Conservation (phyloP, 306 rosid species). For the Prunus fruticosa region DNA sequence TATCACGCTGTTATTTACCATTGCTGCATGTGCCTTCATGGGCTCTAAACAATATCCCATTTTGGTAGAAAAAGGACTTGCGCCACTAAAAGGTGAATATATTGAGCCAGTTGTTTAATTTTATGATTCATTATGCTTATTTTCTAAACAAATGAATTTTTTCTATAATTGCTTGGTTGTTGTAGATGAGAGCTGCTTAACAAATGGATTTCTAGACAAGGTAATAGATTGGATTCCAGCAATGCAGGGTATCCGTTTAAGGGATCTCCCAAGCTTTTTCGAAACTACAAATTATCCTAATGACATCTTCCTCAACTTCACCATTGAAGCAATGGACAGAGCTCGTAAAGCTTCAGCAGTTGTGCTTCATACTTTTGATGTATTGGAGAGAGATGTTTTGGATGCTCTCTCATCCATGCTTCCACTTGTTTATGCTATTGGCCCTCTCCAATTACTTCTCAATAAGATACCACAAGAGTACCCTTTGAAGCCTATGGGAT, state of each 20-base stretch:
- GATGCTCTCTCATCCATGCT: slow-evolving; percentile 11
- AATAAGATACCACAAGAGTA: slow-evolving; percentile 6
- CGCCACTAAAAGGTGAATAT: slow-evolving; percentile 5
- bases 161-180: not conserved
- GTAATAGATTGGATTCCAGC: slow-evolving; percentile 6
- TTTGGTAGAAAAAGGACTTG: slow-evolving; percentile 10
- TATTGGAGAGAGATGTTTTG: slow-evolving; percentile 9
- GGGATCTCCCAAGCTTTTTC: not conserved
- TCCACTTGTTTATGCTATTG: slow-evolving; percentile 17
- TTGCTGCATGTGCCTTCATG: slow-evolving; percentile 1
- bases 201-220: not conserved
- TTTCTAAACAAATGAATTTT: not conserved
- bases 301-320: not conserved
- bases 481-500: slow-evolving; percentile 1
- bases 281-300: not conserved
- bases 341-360: slow-evolving; percentile 16
- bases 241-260: not conserved
- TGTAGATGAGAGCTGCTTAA: not conserved
- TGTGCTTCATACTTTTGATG: slow-evolving; percentile 19
- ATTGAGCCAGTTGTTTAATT: not conserved
- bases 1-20: not conserved
- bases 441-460: slow-evolving; percentile 23
- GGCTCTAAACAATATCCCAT: not conserved
- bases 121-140: not conserved
- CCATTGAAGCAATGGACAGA: not conserved